These are phyloP conservation scores for Wallacemonas collosoma DNA, from an alignment of 208 protist genomes.

Conservation along the genomic window DNA sequence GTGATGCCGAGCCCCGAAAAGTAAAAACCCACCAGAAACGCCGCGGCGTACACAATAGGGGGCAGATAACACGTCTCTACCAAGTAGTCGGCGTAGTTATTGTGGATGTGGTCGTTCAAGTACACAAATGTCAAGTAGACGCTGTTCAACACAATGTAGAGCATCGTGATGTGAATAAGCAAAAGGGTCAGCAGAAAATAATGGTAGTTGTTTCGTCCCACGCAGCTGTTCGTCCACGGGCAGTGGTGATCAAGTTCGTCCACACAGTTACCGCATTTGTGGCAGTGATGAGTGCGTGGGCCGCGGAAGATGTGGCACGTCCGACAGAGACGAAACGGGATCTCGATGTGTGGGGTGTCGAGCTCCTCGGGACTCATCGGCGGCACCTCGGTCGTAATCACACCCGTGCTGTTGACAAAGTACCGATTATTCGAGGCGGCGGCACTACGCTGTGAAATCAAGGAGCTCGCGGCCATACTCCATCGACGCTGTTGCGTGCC, in stretches of 20 bases:
- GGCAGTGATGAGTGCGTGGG: slow-evolving; percentile 67
- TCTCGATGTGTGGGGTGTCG: slow-evolving; percentile 37
- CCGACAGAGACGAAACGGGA: slow-evolving; percentile 48
- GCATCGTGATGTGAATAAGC: slow-evolving; percentile 39
- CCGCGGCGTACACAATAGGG: slow-evolving; percentile 35
- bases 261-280: slow-evolving; percentile 59
- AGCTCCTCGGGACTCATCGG: slow-evolving; percentile 29
- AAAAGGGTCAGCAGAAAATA: slow-evolving; percentile 48
- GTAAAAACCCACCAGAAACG: slow-evolving; percentile 44
- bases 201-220: slow-evolving; percentile 63
- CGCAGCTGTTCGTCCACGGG: slow-evolving; percentile 62
- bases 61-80: slow-evolving; percentile 33
- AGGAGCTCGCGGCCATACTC: slow-evolving; percentile 13
- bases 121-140: slow-evolving; percentile 29
- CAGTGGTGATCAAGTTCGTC: slow-evolving; percentile 76
- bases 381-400: slow-evolving; percentile 33
- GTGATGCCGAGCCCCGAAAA: slow-evolving; percentile 34
- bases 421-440: slow-evolving; percentile 35
- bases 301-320: slow-evolving; percentile 53
- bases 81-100: slow-evolving; percentile 25
- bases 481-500: background rate
- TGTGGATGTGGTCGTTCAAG: slow-evolving; percentile 9
- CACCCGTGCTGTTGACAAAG: slow-evolving; percentile 40
- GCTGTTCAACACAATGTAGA: slow-evolving; percentile 42
- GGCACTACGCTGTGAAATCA: slow-evolving; percentile 22